These are phyloP conservation scores for Leonotis leonurus DNA, from an alignment of 257 asterid genomes.

Conservation along the genomic window DNA sequence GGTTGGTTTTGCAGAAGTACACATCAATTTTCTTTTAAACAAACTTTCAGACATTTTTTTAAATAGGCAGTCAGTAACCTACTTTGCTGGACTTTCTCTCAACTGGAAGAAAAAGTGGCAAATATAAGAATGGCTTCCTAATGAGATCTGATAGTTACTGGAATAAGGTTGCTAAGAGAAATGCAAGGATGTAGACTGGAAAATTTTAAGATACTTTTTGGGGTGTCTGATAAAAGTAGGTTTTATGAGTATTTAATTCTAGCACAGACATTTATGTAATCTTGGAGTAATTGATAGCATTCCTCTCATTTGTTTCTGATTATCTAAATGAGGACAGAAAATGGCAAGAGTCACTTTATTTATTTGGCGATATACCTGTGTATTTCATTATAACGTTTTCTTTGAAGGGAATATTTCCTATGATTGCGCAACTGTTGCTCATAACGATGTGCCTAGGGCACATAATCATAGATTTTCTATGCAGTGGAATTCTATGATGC, in stretches of 20 bases:
- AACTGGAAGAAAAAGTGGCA: neutral
- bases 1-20: neutral
- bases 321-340: neutral
- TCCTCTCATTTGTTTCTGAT: neutral
- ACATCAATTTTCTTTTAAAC: neutral
- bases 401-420: neutral
- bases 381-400: neutral
- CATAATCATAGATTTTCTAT: neutral
- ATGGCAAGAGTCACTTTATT: conserved; percentile 1
- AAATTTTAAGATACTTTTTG: neutral
- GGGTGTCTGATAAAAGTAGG: no score
- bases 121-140: conserved; percentile 5
- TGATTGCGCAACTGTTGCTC: neutral
- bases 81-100: neutral
- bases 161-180: neutral
- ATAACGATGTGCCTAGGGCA: neutral
- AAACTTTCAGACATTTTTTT: neutral
- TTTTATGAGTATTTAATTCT: no score
- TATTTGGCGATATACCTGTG: no score
- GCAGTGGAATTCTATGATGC: conserved; percentile 6
- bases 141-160: neutral
- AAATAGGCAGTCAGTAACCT: neutral
- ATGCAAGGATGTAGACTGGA: neutral
- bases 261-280: no score
- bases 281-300: neutral